Evolutionary conservation across 2,329 filamentous ascomycete genomes (phyloP).

Genomic region (Monosporascus ibericus): DNA sequence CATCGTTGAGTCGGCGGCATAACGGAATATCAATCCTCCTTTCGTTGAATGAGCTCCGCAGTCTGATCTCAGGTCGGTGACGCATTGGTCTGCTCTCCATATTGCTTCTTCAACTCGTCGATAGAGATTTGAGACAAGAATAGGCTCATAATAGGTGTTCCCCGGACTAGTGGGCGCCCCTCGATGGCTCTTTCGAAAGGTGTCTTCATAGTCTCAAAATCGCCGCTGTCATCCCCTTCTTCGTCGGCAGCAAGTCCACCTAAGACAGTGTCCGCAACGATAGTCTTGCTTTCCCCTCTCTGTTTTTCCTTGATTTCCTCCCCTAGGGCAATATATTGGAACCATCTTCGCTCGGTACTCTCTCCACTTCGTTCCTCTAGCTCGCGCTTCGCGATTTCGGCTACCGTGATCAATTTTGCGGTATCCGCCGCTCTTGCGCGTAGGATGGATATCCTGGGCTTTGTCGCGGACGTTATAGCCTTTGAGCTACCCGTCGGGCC

Average conservation of each 20-base stretch:
- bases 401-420: slow-evolving; percentile 62
- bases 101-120: slow-evolving; percentile 45
- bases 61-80: slow-evolving; percentile 1
- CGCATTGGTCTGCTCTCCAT: slow-evolving; percentile 40
- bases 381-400: slow-evolving; percentile 58
- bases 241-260: slow-evolving; percentile 10
- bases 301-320: slow-evolving; percentile 26
- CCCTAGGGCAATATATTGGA: slow-evolving; percentile 48
- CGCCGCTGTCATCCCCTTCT: slow-evolving; percentile 32
- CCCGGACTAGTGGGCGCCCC: slow-evolving; percentile 37
- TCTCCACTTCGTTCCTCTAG: slow-evolving; percentile 31
- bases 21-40: too few relatives aligned
- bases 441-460: slow-evolving; percentile 35
- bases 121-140: slow-evolving; percentile 51
- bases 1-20: too few relatives aligned
- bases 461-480: slow-evolving; percentile 10
- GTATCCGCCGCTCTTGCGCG: slow-evolving; percentile 46
- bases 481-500: slow-evolving; percentile 10
- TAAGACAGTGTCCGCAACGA: slow-evolving; percentile 40
- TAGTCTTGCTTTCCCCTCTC: slow-evolving; percentile 5
- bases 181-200: slow-evolving; percentile 49
- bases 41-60: background rate
- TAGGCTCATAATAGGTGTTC: slow-evolving; percentile 51
- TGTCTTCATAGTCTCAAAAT: slow-evolving; percentile 53
- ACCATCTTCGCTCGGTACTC: slow-evolving; percentile 28